A percentile compares a stretch with the other conserved stretches of the same genome.
phyloP scores from a whole-genome alignment of 352 stramenopile genomes.

The Pseudoperonospora humuli region DNA sequence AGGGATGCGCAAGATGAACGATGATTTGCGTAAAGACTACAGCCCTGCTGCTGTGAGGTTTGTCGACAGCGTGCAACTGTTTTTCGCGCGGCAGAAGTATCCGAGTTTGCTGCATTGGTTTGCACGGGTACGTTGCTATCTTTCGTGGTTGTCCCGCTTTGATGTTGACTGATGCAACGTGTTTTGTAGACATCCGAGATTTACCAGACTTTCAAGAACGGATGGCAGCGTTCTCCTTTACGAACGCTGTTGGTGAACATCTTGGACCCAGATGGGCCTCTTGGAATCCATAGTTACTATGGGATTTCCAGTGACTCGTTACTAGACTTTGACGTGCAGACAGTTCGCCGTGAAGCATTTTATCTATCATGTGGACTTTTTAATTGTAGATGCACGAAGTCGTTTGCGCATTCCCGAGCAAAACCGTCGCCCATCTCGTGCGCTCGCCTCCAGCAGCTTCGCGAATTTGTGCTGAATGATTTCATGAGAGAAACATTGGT shows the following conservation, averaged over 20 bases:
- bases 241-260: conserved; percentile 68
- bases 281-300: conserved; percentile 81
- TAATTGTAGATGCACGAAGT: conserved; percentile 47
- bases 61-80: conserved; percentile 66
- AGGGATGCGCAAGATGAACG: conserved; percentile 13
- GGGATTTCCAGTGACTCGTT: neutral
- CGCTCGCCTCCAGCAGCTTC: conserved; percentile 29
- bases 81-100: conserved; percentile 79
- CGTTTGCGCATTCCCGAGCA: conserved; percentile 48
- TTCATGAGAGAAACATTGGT: conserved; percentile 46
- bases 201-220: conserved; percentile 66
- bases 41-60: conserved; percentile 42
- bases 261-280: conserved; percentile 65
- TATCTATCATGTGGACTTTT: conserved; percentile 73
- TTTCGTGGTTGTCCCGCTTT: neutral
- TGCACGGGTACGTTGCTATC: conserved; percentile 42
- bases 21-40: conserved; percentile 26
- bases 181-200: conserved; percentile 55
- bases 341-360: conserved; percentile 65
- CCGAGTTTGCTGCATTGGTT: conserved; percentile 80
- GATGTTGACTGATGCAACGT: conserved; percentile 1
- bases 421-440: conserved; percentile 2
- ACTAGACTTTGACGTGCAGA: conserved; percentile 33
- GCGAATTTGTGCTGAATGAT: conserved; percentile 48
- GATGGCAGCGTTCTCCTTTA: conserved; percentile 53